Evolutionary conservation across 179 eudicot species (phyloP).

Genomic region (Sideroxylon spinosum): DNA sequence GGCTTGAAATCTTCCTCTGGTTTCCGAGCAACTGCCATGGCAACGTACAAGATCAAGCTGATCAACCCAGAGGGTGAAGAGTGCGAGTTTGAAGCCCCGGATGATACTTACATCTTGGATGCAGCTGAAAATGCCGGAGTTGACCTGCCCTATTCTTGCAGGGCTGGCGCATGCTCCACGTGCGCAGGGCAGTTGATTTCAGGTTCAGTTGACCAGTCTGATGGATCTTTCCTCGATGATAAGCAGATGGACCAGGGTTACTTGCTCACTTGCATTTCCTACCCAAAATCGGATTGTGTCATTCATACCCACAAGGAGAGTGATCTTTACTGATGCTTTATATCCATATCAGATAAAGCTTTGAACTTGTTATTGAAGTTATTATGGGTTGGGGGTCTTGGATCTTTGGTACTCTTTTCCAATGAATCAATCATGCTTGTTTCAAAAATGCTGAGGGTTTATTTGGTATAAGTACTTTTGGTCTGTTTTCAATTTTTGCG

Average conservation of each 20-base stretch:
- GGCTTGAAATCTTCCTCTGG: conserved; percentile 45
- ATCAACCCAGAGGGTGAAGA: conserved; percentile 51
- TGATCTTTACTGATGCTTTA: conserved; percentile 41
- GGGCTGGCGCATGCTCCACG: conserved; percentile 93
- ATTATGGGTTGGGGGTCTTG: not conserved
- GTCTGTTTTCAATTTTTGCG: too few relatives aligned
- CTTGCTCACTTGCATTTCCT: conserved; percentile 64
- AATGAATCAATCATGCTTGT: not conserved
- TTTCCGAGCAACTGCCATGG: conserved; percentile 48
- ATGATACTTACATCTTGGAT: conserved; percentile 60
- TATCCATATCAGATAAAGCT: not conserved
- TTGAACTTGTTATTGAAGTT: not conserved
- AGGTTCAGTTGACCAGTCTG: conserved; percentile 73
- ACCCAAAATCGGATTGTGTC: conserved; percentile 59
- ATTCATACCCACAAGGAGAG: conserved; percentile 67
- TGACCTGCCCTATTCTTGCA: conserved; percentile 72
- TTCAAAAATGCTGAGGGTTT: not conserved
- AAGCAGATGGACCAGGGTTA: conserved; percentile 53
- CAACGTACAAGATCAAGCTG: conserved; percentile 58
- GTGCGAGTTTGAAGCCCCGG: conserved; percentile 64
- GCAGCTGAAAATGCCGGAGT: conserved; percentile 63
- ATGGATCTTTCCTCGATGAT: conserved; percentile 79
- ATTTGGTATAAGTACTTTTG: not conserved
- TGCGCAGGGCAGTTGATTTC: conserved; percentile 56
- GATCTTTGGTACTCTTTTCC: not conserved